Conservation (phyloP, 2,329 filamentous ascomycete genomes). For the Fusarium sp. region DNA sequence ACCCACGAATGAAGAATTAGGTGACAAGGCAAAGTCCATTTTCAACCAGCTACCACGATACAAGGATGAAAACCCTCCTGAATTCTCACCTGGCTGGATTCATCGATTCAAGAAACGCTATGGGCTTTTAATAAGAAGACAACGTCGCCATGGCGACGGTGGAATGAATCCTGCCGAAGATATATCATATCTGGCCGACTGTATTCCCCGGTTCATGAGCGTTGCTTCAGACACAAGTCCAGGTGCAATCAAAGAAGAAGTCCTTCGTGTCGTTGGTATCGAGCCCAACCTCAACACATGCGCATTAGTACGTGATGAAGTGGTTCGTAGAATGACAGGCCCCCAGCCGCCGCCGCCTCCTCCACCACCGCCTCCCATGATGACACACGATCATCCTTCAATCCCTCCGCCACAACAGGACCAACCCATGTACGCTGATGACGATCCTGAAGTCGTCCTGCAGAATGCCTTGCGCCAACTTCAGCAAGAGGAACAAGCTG, state of each 20-base stretch:
- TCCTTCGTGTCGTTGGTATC: conserved; percentile 68
- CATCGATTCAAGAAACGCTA: conserved; percentile 75
- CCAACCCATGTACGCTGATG: conserved; percentile 61
- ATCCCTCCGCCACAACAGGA: conserved; percentile 52
- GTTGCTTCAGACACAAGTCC: conserved; percentile 71
- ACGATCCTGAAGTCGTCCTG: conserved; percentile 70
- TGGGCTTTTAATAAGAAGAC: conserved; percentile 68
- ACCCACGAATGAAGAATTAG: conserved; percentile 73
- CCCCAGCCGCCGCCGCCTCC: conserved; percentile 38
- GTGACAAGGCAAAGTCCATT: conserved; percentile 72
- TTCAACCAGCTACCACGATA: conserved; percentile 71
- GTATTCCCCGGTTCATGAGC: conserved; percentile 70
- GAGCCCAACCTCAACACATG: conserved; percentile 67
- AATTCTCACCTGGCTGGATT: conserved; percentile 75
- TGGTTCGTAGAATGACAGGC: conserved; percentile 58
- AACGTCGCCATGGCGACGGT: conserved; percentile 65
- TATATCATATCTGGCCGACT: conserved; percentile 71
- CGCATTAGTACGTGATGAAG: conserved; percentile 70
- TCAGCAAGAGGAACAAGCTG: conserved; percentile 70
- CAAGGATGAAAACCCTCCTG: conserved; percentile 70
- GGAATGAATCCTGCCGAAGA: conserved; percentile 66
- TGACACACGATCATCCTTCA: conserved; percentile 45
- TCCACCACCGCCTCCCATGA: conserved; percentile 41
- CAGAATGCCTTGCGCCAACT: conserved; percentile 71
- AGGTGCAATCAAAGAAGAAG: conserved; percentile 69